Evolutionary conservation across 106 monocot genomes (phyloP), one percentile per base, ranked within the genome.

Genomic region (Acorus gramineus): DNA sequence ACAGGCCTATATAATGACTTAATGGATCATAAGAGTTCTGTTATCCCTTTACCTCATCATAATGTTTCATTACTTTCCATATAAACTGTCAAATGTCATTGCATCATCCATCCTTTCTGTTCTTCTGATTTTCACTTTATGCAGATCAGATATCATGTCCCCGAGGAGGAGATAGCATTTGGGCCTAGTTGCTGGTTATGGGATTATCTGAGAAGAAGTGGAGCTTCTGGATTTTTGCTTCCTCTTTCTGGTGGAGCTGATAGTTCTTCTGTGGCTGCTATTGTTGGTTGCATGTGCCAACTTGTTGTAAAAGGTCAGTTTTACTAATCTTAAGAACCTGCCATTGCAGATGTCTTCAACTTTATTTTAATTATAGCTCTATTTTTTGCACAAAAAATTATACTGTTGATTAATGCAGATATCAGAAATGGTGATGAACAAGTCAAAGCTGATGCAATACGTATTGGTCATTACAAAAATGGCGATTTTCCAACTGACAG

Each of bases 201-300:
- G 92, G 98, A 98, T 77, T 98, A 98, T 83, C 64, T 98, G 57
- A 73, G 98, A 65, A 88, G 98, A 79, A 98, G 98, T 72, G 85
- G 91, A 49, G 98, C 98, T 59, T 92, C 98, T 71, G 98, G 98
- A 10, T 92, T 92, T 67, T 61, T 98, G 72, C 98, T 98, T 78
- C 98, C 98, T 50, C 88, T 98, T 66, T 98, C 98, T 63, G 98
- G 98, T 62, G 98, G 98, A 53, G 98, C 98, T 47, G 98, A 98
- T 73, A 98, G 98, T 83, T 98, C 98, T 61, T 62, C 91, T 68
- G 98, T 98, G 77, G 98, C 98, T 64, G 88, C 92, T 65, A 92
- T 98, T 62, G 98, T 98, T 66, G 92, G 98, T 42, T 92, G 82
- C 71, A 98, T 98, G 98, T 88, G 91, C 76, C 98, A 98, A 53